These are phyloP conservation scores for Ilyonectria sp. DNA, from an alignment of 2,329 filamentous ascomycete species.

Conservation along the genomic window DNA sequence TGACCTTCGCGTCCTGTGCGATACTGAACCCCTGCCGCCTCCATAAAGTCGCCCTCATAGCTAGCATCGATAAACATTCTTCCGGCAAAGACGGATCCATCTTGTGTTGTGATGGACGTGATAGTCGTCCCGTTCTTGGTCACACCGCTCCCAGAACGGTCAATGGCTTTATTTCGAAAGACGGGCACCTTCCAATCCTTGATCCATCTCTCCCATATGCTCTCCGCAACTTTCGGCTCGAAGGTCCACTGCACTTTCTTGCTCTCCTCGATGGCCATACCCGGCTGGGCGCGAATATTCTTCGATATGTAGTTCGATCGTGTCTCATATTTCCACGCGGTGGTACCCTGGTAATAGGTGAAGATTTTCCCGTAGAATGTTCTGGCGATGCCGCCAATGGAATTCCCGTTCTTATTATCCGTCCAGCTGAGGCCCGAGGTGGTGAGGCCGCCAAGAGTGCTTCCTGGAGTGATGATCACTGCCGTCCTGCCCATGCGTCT, in stretches of 20 bases:
- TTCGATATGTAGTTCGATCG: conserved; percentile 29
- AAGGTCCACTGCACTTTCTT: conserved; percentile 43
- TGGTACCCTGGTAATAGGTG: conserved; percentile 35
- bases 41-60: conserved; percentile 43
- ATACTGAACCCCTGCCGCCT: conserved; percentile 36
- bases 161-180: no score
- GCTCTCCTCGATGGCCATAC: conserved; percentile 36
- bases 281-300: conserved; percentile 38
- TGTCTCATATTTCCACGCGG: conserved; percentile 5
- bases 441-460: conserved; percentile 27
- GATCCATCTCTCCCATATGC: conserved; percentile 22
- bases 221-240: conserved; percentile 40
- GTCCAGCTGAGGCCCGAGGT: conserved; percentile 41
- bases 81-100: background rate
- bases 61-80: conserved; percentile 43
- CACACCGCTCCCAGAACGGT: no score
- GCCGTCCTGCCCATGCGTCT: background rate
- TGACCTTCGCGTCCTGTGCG: conserved; percentile 36
- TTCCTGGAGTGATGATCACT: no score
- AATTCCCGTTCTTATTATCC: conserved; percentile 39
- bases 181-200: no score
- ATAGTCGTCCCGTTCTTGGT: no score
- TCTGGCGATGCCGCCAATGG: conserved; percentile 40
- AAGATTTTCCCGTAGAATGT: conserved; percentile 39
- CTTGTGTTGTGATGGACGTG: no score